A percentile compares a stretch with the other conserved stretches of the same genome.
phyloP scores from a whole-genome alignment of 306 rosid species.

The Astragalus membranaceus region DNA sequence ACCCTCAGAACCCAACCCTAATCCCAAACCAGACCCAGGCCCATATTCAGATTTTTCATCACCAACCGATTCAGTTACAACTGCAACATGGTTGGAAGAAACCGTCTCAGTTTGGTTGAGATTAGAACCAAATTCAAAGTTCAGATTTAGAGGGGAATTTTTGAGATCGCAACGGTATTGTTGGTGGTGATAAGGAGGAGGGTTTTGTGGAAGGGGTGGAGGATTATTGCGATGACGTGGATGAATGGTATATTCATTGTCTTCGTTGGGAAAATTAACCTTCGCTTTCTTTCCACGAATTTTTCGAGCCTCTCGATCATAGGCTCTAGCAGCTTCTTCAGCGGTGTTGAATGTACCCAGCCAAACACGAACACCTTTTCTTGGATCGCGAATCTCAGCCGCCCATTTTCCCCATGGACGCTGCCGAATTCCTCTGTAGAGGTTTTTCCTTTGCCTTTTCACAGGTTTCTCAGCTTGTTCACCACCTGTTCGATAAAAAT shows the following conservation, averaged over 20 bases:
- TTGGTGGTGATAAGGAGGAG: conserved; percentile 14
- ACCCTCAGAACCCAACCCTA: conserved; percentile 26
- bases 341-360: conserved; percentile 89
- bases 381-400: conserved; percentile 87
- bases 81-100: conserved; percentile 2
- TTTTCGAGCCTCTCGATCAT: conserved; percentile 77
- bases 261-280: conserved; percentile 85
- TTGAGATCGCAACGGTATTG: not conserved
- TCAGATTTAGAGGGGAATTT: conserved; percentile 19
- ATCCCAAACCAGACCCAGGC: not conserved
- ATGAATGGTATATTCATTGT: conserved; percentile 26
- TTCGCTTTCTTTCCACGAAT: conserved; percentile 92
- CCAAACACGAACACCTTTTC: conserved; percentile 96
- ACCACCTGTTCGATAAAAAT: conserved; percentile 24
- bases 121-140: conserved; percentile 45
- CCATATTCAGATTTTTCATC: conserved; percentile 34
- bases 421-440: conserved; percentile 84
- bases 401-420: conserved; percentile 99
- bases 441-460: conserved; percentile 79
- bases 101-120: conserved; percentile 40
- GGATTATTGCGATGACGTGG: not conserved
- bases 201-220: not conserved
- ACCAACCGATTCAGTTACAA: conserved; percentile 19
- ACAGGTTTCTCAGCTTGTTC: conserved; percentile 45
- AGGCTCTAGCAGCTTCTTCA: conserved; percentile 94